phyloP scores from a whole-genome alignment of 2,329 filamentous ascomycete genomes.

The Calonectria pteridis region DNA sequence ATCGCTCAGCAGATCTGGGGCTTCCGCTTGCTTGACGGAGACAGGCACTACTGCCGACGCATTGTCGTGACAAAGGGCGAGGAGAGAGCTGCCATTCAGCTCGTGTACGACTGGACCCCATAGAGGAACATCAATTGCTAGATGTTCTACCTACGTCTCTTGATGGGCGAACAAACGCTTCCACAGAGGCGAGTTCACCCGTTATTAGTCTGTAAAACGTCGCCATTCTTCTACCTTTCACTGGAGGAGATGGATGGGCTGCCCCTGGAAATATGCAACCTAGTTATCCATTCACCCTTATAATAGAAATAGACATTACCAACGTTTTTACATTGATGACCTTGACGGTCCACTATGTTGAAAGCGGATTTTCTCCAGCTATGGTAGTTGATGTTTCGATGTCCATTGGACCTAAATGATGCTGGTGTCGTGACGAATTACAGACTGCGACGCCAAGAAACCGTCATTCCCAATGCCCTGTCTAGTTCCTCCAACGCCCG shows the following conservation, averaged over 20 bases:
- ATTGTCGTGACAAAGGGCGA: conserved; percentile 65
- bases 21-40: conserved; percentile 66
- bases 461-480: neutral
- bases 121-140: conserved; percentile 16
- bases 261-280: neutral
- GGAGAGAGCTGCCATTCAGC: conserved; percentile 62
- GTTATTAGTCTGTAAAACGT: neutral
- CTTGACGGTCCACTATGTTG: conserved; percentile 17
- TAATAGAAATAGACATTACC: neutral
- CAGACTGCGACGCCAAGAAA: neutral
- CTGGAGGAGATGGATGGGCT: neutral
- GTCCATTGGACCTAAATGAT: conserved; percentile 16
- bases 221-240: neutral
- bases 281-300: neutral
- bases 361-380: conserved; percentile 10
- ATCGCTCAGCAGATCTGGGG: conserved; percentile 71
- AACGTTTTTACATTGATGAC: conserved; percentile 8
- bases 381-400: neutral
- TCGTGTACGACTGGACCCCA: conserved; percentile 68
- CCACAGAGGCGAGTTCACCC: neutral
- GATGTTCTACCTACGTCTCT: neutral
- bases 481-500: conserved; percentile 36
- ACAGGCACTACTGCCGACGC: conserved; percentile 66
- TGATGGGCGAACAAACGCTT: neutral
- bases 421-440: conserved; percentile 29